Evolutionary conservation across 441 rosid genomes (phyloP).

Genomic region (Aleurites moluccanus): DNA sequence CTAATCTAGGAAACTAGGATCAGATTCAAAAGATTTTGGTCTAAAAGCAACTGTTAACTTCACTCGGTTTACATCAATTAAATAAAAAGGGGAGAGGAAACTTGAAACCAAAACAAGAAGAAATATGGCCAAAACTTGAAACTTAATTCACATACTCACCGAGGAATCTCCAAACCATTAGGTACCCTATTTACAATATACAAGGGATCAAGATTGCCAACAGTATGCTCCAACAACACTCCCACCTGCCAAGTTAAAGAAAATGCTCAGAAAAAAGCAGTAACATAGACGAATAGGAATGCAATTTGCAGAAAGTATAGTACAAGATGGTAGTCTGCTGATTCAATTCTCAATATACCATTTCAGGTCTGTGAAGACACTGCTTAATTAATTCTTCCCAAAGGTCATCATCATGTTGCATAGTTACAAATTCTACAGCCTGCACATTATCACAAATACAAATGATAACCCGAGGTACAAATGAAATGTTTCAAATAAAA

Average conservation of each 20-base stretch:
- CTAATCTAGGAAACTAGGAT: background rate
- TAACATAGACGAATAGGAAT: background rate
- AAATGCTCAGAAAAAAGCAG: conserved; percentile 21
- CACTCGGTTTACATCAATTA: background rate
- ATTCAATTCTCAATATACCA: conserved; percentile 47
- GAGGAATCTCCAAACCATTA: conserved; percentile 97
- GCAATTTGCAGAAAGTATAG: background rate
- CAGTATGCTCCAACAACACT: conserved; percentile 93
- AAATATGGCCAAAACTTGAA: background rate
- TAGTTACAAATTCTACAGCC: conserved; percentile 97
- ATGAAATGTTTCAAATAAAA: conserved; percentile 17
- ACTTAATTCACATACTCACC: conserved; percentile 49
- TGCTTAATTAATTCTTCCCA: conserved; percentile 98
- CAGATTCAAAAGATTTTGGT: background rate
- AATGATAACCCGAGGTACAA: conserved; percentile 13
- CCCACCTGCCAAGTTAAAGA: conserved; percentile 70
- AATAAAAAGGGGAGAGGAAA: background rate
- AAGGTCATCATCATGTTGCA: conserved; percentile 98
- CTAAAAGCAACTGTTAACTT: background rate
- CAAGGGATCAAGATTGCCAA: conserved; percentile 96
- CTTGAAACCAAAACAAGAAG: background rate
- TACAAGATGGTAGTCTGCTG: background rate
- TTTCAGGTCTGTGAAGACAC: conserved; percentile 94
- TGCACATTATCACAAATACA: conserved; percentile 35
- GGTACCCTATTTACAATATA: conserved; percentile 98